phyloP scores from a whole-genome alignment of 2,329 filamentous ascomycete species.

The Alternaria dauci region DNA sequence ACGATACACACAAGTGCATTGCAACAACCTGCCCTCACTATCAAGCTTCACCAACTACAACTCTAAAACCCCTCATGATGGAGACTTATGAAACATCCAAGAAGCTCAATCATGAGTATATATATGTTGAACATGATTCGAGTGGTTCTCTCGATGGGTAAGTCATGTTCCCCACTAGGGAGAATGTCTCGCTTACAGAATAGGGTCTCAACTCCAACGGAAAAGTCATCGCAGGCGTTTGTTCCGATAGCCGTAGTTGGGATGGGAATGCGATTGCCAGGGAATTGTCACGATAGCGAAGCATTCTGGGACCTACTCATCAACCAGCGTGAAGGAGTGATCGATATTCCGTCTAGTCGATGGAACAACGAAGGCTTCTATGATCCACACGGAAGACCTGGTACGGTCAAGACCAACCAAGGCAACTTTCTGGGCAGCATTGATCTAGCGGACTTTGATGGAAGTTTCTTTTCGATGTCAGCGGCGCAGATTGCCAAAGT shows the following conservation, averaged over 20 bases:
- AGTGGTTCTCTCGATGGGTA: no score
- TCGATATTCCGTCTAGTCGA: neutral
- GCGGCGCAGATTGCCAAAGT: slow-evolving; percentile 15
- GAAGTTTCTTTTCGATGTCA: slow-evolving; percentile 27
- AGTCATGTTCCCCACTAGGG: no score
- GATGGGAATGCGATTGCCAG: neutral
- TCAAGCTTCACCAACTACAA: no score
- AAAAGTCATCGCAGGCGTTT: no score
- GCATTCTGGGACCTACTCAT: neutral
- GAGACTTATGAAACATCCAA: no score
- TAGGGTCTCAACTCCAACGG: no score
- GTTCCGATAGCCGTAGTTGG: neutral
- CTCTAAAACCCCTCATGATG: no score
- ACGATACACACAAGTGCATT: no score
- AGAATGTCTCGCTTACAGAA: no score
- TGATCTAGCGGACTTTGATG: slow-evolving; percentile 20
- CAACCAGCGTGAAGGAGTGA: neutral
- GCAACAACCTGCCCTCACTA: no score
- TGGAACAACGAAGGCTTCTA: neutral
- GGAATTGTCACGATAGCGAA: neutral
- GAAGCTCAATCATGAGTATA: no score
- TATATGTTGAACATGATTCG: no score
- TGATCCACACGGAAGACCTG: neutral
- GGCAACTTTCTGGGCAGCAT: neutral
- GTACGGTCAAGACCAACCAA: neutral